A percentile compares a stretch with the other conserved stretches of the same genome.
phyloP scores from a whole-genome alignment of 2,329 filamentous ascomycete genomes.

The Cercospora sojina region DNA sequence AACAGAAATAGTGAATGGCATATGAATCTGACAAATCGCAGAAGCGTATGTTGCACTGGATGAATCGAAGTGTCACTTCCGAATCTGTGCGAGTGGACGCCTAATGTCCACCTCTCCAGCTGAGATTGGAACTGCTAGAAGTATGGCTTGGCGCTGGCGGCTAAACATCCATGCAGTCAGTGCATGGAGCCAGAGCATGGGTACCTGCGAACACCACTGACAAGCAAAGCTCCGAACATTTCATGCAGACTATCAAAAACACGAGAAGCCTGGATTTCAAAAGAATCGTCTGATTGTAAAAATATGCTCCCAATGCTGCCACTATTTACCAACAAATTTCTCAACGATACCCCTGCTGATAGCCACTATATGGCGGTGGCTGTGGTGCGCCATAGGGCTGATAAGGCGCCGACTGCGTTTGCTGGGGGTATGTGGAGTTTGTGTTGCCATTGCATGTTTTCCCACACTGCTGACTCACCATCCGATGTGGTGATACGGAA shows the following conservation, averaged over 20 bases:
- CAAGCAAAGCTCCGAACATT: not conserved
- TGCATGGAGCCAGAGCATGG: not conserved
- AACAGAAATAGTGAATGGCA: not conserved
- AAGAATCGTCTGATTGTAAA: too few relatives aligned
- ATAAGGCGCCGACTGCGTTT: not conserved
- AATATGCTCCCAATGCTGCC: not conserved
- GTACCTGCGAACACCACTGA: not conserved
- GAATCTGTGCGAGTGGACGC: not conserved
- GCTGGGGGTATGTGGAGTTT: not conserved
- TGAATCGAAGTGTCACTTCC: not conserved
- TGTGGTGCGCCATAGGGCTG: not conserved
- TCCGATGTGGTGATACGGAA: not conserved
- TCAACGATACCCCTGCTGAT: not conserved
- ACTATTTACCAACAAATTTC: not conserved
- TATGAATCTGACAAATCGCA: not conserved
- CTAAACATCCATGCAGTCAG: not conserved
- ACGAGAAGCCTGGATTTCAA: not conserved
- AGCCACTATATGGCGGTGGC: not conserved
- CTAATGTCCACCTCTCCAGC: not conserved
- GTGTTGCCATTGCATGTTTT: not conserved
- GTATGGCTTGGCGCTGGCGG: not conserved
- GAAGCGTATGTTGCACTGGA: not conserved
- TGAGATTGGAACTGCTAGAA: not conserved
- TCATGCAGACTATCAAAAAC: not conserved
- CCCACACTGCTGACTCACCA: not conserved